phyloP scores from a whole-genome alignment of 192 early-diverging fungal species.

The Entomortierella lignicola region DNA sequence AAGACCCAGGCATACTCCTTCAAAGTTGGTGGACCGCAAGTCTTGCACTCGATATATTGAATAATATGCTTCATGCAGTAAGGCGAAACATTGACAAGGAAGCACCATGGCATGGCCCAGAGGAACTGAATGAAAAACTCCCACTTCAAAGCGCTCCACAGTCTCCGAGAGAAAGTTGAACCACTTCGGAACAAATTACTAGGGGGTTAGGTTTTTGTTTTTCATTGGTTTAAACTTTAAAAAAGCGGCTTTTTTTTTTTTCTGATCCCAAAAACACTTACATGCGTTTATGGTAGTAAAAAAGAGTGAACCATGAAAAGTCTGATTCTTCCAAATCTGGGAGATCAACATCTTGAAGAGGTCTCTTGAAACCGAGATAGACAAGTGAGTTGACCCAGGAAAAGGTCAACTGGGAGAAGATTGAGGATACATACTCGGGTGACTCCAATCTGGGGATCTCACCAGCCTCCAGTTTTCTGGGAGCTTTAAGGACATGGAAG shows the following conservation, averaged over 20 bases:
- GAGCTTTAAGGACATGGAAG: neutral
- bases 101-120: constrained; percentile 35
- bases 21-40: constrained; percentile 32
- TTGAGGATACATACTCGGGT: constrained; percentile 35
- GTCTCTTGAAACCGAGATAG: constrained; percentile 62
- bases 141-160: constrained; percentile 18
- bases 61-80: constrained; percentile 52
- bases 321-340: constrained; percentile 65
- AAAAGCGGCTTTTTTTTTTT: too few relatives aligned
- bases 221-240: neutral
- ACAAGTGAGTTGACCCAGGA: constrained; percentile 54
- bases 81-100: constrained; percentile 27
- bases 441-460: constrained; percentile 27
- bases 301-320: constrained; percentile 9
- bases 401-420: constrained; percentile 38
- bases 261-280: neutral
- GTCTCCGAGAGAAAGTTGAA: constrained; percentile 21
- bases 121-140: constrained; percentile 39
- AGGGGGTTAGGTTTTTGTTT: neutral
- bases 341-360: constrained; percentile 70
- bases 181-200: neutral
- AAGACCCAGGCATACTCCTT: constrained; percentile 66
- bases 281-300: neutral
- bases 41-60: constrained; percentile 45
- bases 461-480: constrained; percentile 11